phyloP scores from a whole-genome alignment of 1,284 basidiomycete species.

The Boletellus dicymbophilus region DNA sequence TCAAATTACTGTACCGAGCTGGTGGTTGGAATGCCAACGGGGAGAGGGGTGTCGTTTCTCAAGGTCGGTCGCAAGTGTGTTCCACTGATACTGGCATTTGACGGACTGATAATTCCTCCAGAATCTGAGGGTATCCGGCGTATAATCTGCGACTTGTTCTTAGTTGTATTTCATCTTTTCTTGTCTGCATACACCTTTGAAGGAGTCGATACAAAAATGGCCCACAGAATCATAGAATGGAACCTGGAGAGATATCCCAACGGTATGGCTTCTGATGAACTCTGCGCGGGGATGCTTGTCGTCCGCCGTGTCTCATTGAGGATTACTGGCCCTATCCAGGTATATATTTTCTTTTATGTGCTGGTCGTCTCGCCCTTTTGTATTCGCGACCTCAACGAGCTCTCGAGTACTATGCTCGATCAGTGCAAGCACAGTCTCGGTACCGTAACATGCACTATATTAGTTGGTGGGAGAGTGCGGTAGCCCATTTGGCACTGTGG shows the following conservation, averaged over 20 bases:
- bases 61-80: conserved; percentile 40
- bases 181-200: conserved; percentile 83
- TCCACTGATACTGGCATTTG: background rate
- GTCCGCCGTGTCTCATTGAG: background rate
- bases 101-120: conserved; percentile 18
- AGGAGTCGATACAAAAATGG: conserved; percentile 74
- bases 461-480: conserved; percentile 84
- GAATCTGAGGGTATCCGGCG: conserved; percentile 83
- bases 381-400: conserved; percentile 78
- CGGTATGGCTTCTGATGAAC: conserved; percentile 43
- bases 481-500: conserved; percentile 74
- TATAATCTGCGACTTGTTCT: conserved; percentile 85
- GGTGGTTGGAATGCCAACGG: conserved; percentile 80
- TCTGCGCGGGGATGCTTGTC: conserved; percentile 9
- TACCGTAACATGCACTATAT: conserved; percentile 77
- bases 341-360: conserved; percentile 95
- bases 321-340: no score
- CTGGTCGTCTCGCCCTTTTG: conserved; percentile 80
- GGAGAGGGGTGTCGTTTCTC: conserved; percentile 51
- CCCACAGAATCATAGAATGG: conserved; percentile 77
- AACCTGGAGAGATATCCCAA: conserved; percentile 79
- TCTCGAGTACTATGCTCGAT: conserved; percentile 71
- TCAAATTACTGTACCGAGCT: conserved; percentile 73
- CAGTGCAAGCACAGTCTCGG: conserved; percentile 62
- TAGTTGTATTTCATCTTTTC: conserved; percentile 92